A percentile compares a stretch with the other conserved stretches of the same genome.
Evolutionary conservation across 2,329 filamentous ascomycete genomes (phyloP).

Genomic region (Trichophyton simii): DNA sequence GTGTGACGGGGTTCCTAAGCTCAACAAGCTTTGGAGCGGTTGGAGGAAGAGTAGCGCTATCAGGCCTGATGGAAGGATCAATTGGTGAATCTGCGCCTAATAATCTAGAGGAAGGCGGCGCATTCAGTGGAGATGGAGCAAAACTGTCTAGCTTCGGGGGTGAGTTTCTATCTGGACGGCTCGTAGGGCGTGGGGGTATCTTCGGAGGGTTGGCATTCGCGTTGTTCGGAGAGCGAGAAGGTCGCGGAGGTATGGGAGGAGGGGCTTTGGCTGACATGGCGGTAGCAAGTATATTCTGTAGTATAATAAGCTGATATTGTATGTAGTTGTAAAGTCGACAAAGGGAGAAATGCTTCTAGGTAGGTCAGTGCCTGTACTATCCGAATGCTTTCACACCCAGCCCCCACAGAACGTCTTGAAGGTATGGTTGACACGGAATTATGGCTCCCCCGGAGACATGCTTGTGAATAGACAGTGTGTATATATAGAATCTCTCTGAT

Average conservation of each 20-base stretch:
- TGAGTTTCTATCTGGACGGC: constrained; percentile 5
- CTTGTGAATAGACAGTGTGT: background rate
- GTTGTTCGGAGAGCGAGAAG: constrained; percentile 32
- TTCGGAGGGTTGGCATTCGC: constrained; percentile 9
- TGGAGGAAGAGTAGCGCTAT: constrained; percentile 69
- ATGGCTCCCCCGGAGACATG: background rate
- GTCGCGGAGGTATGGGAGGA: constrained; percentile 16
- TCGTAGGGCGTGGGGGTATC: constrained; percentile 12
- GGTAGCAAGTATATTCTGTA: background rate
- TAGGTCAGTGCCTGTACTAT: background rate
- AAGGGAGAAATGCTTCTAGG: background rate
- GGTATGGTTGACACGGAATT: background rate
- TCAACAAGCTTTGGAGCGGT: constrained; percentile 83
- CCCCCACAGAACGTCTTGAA: background rate
- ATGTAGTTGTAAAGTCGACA: background rate
- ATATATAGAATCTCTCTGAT: background rate
- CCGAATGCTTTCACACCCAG: background rate
- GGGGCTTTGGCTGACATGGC: constrained; percentile 18
- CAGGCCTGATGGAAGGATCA: constrained; percentile 41
- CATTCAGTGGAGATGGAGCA: constrained; percentile 13
- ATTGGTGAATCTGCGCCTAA: background rate
- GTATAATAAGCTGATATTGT: background rate
- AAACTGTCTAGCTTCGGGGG: constrained; percentile 10
- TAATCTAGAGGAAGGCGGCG: constrained; percentile 2
- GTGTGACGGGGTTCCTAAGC: constrained; percentile 54